Percentiles rank a stretch among this genome's conserved stretches.
These are phyloP conservation scores for Lipomyces sp. DNA, from an alignment of 805 yeast species.

Conservation along the genomic window DNA sequence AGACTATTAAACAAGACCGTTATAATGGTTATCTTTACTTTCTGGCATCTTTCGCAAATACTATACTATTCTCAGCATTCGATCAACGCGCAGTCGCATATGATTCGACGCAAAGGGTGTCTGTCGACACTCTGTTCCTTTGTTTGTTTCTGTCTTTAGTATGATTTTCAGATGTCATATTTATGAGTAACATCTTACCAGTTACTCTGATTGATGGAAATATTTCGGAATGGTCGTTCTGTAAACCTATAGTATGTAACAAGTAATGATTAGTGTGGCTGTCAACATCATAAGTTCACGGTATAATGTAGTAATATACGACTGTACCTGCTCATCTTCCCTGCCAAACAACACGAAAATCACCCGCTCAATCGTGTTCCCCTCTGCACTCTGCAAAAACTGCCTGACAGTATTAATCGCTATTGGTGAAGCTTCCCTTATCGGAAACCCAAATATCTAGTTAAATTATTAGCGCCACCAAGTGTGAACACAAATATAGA, in stretches of 20 bases:
- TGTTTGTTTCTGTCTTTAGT: neutral
- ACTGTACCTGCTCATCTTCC: constrained; percentile 23
- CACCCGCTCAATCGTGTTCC: constrained; percentile 25
- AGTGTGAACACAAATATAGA: neutral
- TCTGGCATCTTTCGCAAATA: no score
- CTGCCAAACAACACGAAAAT: constrained; percentile 29
- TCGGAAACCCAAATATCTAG: constrained; percentile 32
- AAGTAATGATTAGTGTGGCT: neutral
- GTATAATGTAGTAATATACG: neutral
- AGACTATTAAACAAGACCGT: no score
- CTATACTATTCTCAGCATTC: no score
- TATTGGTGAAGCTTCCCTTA: constrained; percentile 15
- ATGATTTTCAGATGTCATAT: neutral
- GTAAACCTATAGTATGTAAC: constrained; percentile 4
- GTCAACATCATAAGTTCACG: neutral
- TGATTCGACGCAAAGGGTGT: no score
- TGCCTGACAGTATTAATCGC: constrained; percentile 28
- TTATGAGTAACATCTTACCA: neutral
- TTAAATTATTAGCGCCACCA: neutral
- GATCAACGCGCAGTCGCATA: no score
- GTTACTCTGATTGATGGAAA: neutral
- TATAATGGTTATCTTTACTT: no score
- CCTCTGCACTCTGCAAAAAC: constrained; percentile 18
- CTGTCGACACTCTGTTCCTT: no score
- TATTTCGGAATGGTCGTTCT: constrained; percentile 6